Conservation (phyloP, 176 grass and related monocot species). For the Oryza officinalis region DNA sequence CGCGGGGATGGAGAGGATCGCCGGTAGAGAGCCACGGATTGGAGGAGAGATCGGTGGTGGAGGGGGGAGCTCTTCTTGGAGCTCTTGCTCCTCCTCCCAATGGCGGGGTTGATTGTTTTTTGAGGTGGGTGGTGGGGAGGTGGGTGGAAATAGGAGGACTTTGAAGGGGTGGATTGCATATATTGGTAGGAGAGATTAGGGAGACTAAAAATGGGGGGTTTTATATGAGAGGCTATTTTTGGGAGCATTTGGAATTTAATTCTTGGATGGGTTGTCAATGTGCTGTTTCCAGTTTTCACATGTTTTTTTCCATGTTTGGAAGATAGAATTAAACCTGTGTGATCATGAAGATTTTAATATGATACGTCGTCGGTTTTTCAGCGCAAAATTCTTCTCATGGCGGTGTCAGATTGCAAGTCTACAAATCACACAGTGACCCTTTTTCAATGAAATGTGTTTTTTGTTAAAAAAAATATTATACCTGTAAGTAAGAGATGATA, state of each 20-base stretch:
- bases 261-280: not conserved
- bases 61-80: slow-evolving; percentile 11
- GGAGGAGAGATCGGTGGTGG: slow-evolving; percentile 19
- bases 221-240: slow-evolving; percentile 17
- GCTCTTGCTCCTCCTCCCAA: slow-evolving; percentile 14
- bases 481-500: not conserved
- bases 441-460: not conserved
- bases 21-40: not conserved
- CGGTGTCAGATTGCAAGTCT: too few species aligned
- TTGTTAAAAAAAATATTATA: not conserved
- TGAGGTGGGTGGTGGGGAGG: slow-evolving; percentile 4
- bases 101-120: slow-evolving; percentile 44
- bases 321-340: not conserved
- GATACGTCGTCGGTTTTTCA: not conserved
- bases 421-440: not conserved
- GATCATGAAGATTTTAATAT: not conserved
- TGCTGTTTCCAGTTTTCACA: not conserved
- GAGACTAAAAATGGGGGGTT: slow-evolving; percentile 50
- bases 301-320: slow-evolving; percentile 10
- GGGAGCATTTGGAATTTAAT: not conserved
- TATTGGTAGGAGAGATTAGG: slow-evolving; percentile 29
- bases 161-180: slow-evolving; percentile 30
- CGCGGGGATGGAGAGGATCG: not conserved
- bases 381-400: not conserved
- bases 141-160: slow-evolving; percentile 31